These are phyloP conservation scores for Apostasia ramifera DNA, from an alignment of 106 monocot species.

Conservation along the genomic window DNA sequence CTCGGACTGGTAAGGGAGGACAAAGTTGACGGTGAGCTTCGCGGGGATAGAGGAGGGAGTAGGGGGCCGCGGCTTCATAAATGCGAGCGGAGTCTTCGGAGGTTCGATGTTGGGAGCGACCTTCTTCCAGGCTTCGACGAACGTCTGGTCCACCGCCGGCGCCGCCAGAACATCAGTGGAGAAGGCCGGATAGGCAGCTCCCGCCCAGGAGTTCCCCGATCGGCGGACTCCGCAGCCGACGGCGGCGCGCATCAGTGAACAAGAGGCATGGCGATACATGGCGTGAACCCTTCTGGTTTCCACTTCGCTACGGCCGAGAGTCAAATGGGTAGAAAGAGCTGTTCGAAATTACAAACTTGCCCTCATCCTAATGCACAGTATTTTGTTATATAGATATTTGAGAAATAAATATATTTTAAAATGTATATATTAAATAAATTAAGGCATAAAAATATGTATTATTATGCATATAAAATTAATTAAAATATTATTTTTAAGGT, in stretches of 20 bases:
- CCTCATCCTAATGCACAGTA: too few species aligned
- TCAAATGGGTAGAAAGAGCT: too few species aligned
- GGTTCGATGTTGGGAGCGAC: constrained; percentile 85
- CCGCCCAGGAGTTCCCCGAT: not conserved
- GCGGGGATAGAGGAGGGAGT: constrained; percentile 66
- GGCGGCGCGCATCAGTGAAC: constrained; percentile 14
- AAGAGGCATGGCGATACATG: constrained; percentile 27
- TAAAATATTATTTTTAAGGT: too few species aligned
- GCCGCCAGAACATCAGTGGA: constrained; percentile 37
- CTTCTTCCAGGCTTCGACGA: constrained; percentile 86
- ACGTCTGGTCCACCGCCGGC: constrained; percentile 30
- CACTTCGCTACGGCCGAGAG: too few species aligned
- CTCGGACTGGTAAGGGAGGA: constrained; percentile 90
- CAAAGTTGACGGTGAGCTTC: constrained; percentile 95
- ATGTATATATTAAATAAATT: too few species aligned
- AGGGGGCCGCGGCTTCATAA: constrained; percentile 85
- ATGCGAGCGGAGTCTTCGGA: constrained; percentile 72
- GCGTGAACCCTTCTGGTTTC: not conserved
- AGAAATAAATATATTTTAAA: too few species aligned
- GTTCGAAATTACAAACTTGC: too few species aligned
- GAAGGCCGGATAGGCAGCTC: constrained; percentile 7
- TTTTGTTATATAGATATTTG: too few species aligned
- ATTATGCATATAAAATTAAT: too few species aligned
- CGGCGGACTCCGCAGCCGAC: not conserved
- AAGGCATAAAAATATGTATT: too few species aligned